Base-by-base conservation (phyloP, 306 rosid species). In the Vicia villosa region DNA sequence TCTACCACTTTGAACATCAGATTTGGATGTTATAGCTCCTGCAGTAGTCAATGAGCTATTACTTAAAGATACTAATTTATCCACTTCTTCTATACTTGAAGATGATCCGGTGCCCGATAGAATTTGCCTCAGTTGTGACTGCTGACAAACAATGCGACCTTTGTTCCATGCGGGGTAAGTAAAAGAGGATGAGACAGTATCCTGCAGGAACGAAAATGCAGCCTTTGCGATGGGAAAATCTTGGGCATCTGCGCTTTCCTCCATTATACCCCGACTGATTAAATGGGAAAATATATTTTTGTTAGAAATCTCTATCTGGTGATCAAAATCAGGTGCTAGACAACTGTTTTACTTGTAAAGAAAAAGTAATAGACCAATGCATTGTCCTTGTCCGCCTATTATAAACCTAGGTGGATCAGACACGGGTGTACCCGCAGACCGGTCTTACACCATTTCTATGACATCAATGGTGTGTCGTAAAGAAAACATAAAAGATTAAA, bases 91-190 rank as follows among this genome's bases (percentile, higher is more conserved):
- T 32, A 41, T 81, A 45, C 81, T 83, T 14, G 88, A 77, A 41
- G 96, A 81, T 73, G 86, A 73, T 68, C 83, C 89, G 5, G 76
- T 67, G 81, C 86, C 79, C 1, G 86, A 52, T 46, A 95, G 85
- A 43, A 86, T 79, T 77, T 59, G 85, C 83, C 83, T 87, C 59
- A 95, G 91, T 80, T 89, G 96, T 73, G 91, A 72, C 58, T 82
- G 84, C 77, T 65, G 95, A 81, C 99, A 95, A 82, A 91, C 66
- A 74, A 95, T 82, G 76, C 99, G 90, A 63, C 99, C 95, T 42
- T 79, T 86, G 88, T 89, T 95, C 97, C 99, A 95, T 42, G 75
- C 67, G 4, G 97, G 87, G 80, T 87, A 94, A 41, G 70, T 65
- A 56, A 91, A 88, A 72, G 87, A 83, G 0, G 87, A 84, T 17